phyloP scores from a whole-genome alignment of 768 basidiomycete species.

The Inosperma sp. region DNA sequence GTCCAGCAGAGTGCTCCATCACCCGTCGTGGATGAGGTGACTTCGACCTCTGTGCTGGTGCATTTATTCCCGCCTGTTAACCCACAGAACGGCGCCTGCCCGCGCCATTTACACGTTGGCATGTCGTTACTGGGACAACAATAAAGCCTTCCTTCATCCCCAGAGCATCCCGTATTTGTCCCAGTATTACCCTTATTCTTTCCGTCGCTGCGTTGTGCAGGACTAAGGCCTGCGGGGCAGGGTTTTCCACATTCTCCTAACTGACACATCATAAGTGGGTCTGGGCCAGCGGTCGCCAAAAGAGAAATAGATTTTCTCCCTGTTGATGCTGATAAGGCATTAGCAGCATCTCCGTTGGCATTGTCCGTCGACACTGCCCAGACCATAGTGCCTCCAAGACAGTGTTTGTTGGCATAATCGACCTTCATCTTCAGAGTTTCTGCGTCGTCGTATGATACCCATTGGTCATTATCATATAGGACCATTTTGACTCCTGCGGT shows the following conservation, averaged over 20 bases:
- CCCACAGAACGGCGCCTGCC: background rate
- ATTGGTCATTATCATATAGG: slow-evolving; percentile 13
- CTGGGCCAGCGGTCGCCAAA: background rate
- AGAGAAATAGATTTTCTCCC: background rate
- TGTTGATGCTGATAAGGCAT: background rate
- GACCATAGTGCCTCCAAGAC: slow-evolving; percentile 11
- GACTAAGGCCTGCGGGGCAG: background rate
- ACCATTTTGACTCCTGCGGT: slow-evolving; percentile 16
- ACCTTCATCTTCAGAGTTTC: slow-evolving; percentile 19
- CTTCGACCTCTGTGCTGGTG: background rate
- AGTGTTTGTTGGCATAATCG: slow-evolving; percentile 16
- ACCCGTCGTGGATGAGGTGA: background rate
- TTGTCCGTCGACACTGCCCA: background rate
- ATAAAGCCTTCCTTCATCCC: background rate
- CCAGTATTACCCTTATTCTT: background rate
- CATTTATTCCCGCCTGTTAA: no score
- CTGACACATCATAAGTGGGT: background rate
- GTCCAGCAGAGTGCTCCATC: background rate
- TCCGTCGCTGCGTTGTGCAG: background rate
- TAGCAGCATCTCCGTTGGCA: background rate
- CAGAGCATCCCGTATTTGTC: background rate
- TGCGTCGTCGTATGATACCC: slow-evolving; percentile 20
- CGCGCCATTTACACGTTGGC: background rate
- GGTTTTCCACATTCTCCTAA: background rate
- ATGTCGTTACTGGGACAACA: slow-evolving; percentile 4